Conservation (phyloP, 306 rosid genomes). For the Alnus rubra region DNA sequence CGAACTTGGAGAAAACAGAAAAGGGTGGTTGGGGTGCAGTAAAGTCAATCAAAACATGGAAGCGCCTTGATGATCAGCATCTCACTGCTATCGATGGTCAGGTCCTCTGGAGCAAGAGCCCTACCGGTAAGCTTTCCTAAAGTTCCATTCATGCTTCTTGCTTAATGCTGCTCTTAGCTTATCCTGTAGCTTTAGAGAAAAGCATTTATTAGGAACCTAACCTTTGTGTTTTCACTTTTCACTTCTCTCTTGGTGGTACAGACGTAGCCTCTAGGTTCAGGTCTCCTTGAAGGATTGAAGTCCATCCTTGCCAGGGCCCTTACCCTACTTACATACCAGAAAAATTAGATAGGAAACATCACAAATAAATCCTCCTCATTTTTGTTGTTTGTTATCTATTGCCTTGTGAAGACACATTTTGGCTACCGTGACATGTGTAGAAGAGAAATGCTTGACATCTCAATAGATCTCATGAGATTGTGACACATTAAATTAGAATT, state of each 20-base stretch:
- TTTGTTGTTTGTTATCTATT: no score
- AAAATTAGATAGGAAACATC: no score
- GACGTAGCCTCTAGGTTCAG: no score
- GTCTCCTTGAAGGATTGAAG: neutral
- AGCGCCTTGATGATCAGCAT: slow-evolving; percentile 77
- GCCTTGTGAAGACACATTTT: no score
- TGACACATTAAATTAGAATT: no score
- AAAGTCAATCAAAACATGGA: slow-evolving; percentile 84
- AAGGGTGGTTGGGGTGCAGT: slow-evolving; percentile 73
- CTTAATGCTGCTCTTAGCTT: slow-evolving; percentile 17
- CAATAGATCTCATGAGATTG: no score
- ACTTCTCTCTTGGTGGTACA: neutral
- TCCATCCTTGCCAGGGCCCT: slow-evolving; percentile 2
- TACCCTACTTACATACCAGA: no score
- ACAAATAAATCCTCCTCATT: no score
- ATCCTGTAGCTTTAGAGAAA: neutral
- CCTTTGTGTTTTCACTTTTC: neutral
- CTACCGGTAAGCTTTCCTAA: slow-evolving; percentile 46
- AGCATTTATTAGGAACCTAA: neutral
- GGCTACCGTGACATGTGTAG: no score
- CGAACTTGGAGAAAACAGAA: slow-evolving; percentile 57
- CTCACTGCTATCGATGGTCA: slow-evolving; percentile 61
- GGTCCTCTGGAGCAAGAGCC: slow-evolving; percentile 73
- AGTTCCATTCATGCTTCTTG: neutral
- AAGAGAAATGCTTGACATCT: no score